These are phyloP conservation scores for Fusarium odoratissimum DNA, from an alignment of 2,329 filamentous ascomycete genomes.

Conservation along the genomic window DNA sequence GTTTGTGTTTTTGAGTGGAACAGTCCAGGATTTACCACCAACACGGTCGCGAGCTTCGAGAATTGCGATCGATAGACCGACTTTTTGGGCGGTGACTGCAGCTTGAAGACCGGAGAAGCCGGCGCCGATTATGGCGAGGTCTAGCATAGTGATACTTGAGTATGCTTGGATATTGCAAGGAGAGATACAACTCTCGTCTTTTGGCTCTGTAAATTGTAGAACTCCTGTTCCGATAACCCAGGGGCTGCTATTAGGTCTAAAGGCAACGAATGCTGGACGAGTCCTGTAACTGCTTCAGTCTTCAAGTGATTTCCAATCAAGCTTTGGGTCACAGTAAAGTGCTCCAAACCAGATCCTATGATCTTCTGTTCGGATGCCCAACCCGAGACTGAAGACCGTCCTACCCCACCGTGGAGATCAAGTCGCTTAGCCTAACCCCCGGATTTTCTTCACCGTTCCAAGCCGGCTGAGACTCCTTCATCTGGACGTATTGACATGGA, in stretches of 20 bases:
- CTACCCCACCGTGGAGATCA: not conserved
- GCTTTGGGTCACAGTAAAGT: not conserved
- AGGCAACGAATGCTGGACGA: accelerated
- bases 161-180: accelerated
- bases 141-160: conserved; percentile 3
- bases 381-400: not conserved
- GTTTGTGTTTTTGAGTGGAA: conserved; percentile 46
- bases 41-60: conserved; percentile 63
- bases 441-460: not conserved
- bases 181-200: not conserved
- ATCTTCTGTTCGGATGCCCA: not conserved
- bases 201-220: accelerated
- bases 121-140: conserved; percentile 58
- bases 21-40: conserved; percentile 63
- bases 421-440: not conserved
- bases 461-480: not conserved
- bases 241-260: accelerated
- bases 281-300: no score
- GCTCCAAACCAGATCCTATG: not conserved
- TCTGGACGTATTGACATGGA: not conserved
- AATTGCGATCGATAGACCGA: conserved; percentile 55
- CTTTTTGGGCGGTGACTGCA: conserved; percentile 49
- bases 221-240: accelerated
- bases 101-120: conserved; percentile 55
- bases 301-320: no score